These are phyloP conservation scores for Suillus lakei DNA, from an alignment of 768 basidiomycete genomes.

Conservation along the genomic window DNA sequence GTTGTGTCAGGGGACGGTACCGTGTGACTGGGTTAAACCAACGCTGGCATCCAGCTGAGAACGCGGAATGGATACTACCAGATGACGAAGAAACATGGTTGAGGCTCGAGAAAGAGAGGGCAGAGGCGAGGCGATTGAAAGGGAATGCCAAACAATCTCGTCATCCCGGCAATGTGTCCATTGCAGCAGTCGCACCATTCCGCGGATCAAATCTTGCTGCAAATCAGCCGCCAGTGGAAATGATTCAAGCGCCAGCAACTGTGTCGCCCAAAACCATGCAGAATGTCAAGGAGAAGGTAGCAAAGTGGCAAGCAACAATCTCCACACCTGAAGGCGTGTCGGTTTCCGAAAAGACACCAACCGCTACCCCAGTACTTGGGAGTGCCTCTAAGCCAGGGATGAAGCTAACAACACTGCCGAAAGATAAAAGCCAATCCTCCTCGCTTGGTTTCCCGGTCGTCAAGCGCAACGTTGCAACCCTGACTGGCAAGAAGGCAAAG, in stretches of 20 bases:
- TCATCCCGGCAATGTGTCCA: constrained; percentile 5
- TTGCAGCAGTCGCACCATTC: not conserved
- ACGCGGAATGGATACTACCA: constrained; percentile 42
- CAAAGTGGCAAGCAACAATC: constrained; percentile 39
- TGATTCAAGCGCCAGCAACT: constrained; percentile 9
- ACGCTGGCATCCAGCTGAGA: constrained; percentile 27
- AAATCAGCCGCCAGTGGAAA: constrained; percentile 5
- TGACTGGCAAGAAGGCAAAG: constrained; percentile 28
- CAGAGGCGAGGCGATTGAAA: constrained; percentile 22
- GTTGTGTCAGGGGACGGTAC: constrained; percentile 42
- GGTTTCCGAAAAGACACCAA: constrained; percentile 9
- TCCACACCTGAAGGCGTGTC: constrained; percentile 15
- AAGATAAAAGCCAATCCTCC: constrained; percentile 22
- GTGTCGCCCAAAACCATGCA: constrained; percentile 32
- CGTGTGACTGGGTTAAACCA: constrained; percentile 28
- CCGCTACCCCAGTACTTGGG: constrained; percentile 7
- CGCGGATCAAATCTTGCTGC: constrained; percentile 1
- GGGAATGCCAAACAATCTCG: constrained; percentile 20
- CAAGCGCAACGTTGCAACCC: constrained; percentile 38
- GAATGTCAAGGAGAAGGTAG: constrained; percentile 40
- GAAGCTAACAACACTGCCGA: not conserved
- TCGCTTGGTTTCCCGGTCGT: constrained; percentile 50
- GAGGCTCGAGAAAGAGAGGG: constrained; percentile 45
- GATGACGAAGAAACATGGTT: constrained; percentile 55
- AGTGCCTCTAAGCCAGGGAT: constrained; percentile 13